Evolutionary conservation across 2,329 filamentous ascomycete species (phyloP).

Genomic region (Aspergillus sp.): DNA sequence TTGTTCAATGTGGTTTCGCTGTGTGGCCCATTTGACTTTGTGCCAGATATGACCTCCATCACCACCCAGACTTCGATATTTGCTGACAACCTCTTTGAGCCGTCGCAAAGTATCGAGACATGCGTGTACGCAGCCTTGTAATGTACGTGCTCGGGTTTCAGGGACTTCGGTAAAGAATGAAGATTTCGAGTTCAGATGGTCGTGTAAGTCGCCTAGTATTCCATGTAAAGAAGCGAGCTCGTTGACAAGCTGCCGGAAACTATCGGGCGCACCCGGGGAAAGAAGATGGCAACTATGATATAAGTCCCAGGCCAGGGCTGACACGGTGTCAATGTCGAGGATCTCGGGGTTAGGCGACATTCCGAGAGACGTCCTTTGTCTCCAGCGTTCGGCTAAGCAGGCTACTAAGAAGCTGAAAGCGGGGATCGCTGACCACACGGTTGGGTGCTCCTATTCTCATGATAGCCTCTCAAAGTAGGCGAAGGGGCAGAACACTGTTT

Average conservation of each 20-base stretch:
- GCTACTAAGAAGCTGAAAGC: background rate
- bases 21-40: conserved; percentile 34
- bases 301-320: conserved; percentile 34
- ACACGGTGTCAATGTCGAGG: conserved; percentile 30
- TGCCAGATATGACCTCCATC: conserved; percentile 34
- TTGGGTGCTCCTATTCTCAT: background rate
- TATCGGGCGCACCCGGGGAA: conserved; percentile 33
- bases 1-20: conserved; percentile 31
- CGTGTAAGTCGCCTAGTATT: conserved; percentile 27
- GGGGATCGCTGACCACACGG: background rate
- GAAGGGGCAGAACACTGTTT: background rate
- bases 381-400: background rate
- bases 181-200: conserved; percentile 31
- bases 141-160: conserved; percentile 26
- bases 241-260: conserved; percentile 33
- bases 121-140: conserved; percentile 30
- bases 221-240: conserved; percentile 35
- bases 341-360: conserved; percentile 29
- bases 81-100: conserved; percentile 28
- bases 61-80: conserved; percentile 27
- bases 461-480: background rate
- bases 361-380: conserved; percentile 4
- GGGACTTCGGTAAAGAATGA: conserved; percentile 30
- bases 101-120: conserved; percentile 31
- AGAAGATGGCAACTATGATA: conserved; percentile 33